Evolutionary conservation across 2,329 filamentous ascomycete species (phyloP).

Genomic region (Monosporascus sp.): DNA sequence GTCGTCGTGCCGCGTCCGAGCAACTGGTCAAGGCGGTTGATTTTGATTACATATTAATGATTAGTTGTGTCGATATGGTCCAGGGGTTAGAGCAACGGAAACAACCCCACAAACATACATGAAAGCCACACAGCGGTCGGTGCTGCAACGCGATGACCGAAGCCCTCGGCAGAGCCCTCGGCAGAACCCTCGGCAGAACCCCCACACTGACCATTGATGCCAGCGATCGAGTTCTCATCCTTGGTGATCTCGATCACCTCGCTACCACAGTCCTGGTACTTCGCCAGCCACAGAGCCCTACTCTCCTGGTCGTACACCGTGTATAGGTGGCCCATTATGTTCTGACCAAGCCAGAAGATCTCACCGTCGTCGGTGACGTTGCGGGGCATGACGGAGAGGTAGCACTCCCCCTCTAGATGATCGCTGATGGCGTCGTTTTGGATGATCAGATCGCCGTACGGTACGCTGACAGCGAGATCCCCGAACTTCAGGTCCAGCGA

Average conservation of each 20-base stretch:
- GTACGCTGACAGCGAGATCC: constrained; percentile 1
- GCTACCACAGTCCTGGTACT: constrained; percentile 1
- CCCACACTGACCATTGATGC: constrained; percentile 1
- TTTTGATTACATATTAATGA: too few species aligned
- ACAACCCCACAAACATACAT: neutral
- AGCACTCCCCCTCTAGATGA: neutral
- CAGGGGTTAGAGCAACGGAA: neutral
- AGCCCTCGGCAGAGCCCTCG: neutral
- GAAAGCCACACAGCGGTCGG: neutral
- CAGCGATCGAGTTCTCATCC: neutral
- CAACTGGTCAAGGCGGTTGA: too few species aligned
- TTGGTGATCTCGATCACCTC: neutral
- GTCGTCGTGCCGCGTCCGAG: too few species aligned
- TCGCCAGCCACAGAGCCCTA: constrained; percentile 2
- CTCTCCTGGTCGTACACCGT: constrained; percentile 3
- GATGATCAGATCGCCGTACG: constrained; percentile 1
- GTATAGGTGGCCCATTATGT: constrained; percentile 1
- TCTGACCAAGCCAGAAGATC: constrained; percentile 3
- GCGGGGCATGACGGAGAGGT: constrained; percentile 1
- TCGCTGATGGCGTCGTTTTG: neutral
- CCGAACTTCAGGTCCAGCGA: constrained; percentile 2
- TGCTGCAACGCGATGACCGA: neutral
- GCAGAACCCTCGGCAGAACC: neutral
- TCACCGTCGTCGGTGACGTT: neutral
- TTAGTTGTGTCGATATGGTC: too few species aligned